Base-by-base conservation (phyloP, 768 basidiomycete species). In the Tulasnella sp. region DNA sequence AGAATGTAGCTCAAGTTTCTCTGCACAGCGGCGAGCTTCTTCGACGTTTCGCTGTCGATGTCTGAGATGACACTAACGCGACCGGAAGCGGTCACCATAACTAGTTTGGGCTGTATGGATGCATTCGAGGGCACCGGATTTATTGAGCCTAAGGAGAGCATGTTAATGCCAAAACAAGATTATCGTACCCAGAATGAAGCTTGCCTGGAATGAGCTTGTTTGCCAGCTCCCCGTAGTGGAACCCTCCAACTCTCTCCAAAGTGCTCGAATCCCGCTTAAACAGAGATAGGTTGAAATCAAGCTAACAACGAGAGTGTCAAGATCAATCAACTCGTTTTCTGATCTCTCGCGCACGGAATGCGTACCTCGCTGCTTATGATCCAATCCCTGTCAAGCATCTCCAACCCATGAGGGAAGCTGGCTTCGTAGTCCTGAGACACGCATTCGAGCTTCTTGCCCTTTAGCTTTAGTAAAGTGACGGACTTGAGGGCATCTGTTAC, bases 401-500 rank as follows among this genome's bases (percentile, higher is more conserved):
- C 88, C 16, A 92, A 83, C 40, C 83, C 82, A 6, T 90, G 82
- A 3, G 94, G 91, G 84, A 89, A 92, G 64, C 92, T 79, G 6
- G 92, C 87, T 0, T 86, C 84, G 78, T 89, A 91, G 78, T 96
- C 91, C 75, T 86, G 86, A 9, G 90, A 91, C 16, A 90, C 79
- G 37, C 84, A 83, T 39, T 83, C 78, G 4, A 90, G 77, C 73
- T 81, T 83, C 3, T 78, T 80, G 14, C 80, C 81, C 1, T 76
- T 74, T 65, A 90, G 78, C 71, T 84, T 84, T 36, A 95, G 81
- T 34, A 93, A 75, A 2, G 92, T 89, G 19, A 95, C 83, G 0
- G 93, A 94, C 77, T 86, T 87, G 34, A 95, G 85, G 8, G 89
- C 87, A 77, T 97, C 95, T 40, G 91, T 91, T n/a, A 88, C 84